Percentiles rank a stretch among this genome's conserved stretches.
phyloP scores from a whole-genome alignment of 441 rosid species.

The Iberis amara region DNA sequence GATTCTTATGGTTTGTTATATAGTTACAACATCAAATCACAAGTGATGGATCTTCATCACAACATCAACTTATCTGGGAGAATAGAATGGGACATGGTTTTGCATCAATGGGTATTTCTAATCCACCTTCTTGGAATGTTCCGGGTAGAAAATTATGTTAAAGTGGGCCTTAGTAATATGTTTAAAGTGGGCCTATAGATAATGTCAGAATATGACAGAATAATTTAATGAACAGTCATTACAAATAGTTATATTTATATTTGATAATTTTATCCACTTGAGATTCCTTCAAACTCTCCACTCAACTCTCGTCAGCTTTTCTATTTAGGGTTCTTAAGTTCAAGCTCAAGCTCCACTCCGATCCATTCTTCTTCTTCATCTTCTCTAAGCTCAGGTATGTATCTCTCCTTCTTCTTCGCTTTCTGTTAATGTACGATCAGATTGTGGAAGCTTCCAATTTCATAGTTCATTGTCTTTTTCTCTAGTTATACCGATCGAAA shows the following conservation, averaged over 20 bases:
- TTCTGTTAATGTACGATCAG: neutral
- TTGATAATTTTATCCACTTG: conserved; percentile 20
- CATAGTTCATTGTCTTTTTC: too few species aligned
- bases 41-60: conserved; percentile 21
- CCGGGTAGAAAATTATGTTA: too few species aligned
- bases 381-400: conserved; percentile 25
- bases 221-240: conserved; percentile 24
- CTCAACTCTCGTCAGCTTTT: conserved; percentile 26
- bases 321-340: conserved; percentile 23
- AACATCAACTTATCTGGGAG: conserved; percentile 23
- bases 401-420: conserved; percentile 1
- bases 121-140: conserved; percentile 37
- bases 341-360: neutral
- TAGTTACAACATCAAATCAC: conserved; percentile 24
- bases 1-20: conserved; percentile 10
- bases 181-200: conserved; percentile 18
- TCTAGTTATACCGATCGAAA: neutral
- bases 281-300: conserved; percentile 21
- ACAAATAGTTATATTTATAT: conserved; percentile 18
- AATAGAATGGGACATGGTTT: conserved; percentile 21
- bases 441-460: conserved; percentile 2
- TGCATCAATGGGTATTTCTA: conserved; percentile 30
- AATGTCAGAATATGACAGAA: conserved; percentile 8
- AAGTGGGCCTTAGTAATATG: conserved; percentile 16
- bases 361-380: conserved; percentile 18